A percentile compares a stretch with the other conserved stretches of the same genome.
Evolutionary conservation across 768 basidiomycete genomes (phyloP).

Genomic region (Neoboletus brunneissimus): DNA sequence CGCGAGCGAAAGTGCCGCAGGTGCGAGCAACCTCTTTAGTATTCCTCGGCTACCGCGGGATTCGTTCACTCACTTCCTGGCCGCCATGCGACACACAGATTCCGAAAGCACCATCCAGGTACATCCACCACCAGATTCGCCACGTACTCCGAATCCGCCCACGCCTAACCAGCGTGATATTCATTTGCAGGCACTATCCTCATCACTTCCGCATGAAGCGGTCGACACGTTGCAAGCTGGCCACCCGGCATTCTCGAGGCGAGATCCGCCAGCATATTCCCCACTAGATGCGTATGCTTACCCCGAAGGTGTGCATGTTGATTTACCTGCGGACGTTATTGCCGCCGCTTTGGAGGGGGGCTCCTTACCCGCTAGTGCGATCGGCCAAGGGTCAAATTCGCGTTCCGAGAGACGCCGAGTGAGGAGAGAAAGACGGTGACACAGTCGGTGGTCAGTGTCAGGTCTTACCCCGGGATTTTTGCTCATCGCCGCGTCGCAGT

Average conservation of each 20-base stretch:
- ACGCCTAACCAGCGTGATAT: slow-evolving; percentile 85
- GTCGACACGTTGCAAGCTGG: slow-evolving; percentile 29
- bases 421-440: slow-evolving; percentile 45
- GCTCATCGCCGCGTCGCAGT: slow-evolving; percentile 15
- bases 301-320: slow-evolving; percentile 87
- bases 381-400: slow-evolving; percentile 48
- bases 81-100: slow-evolving; percentile 58
- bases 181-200: slow-evolving; percentile 60
- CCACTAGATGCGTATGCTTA: slow-evolving; percentile 85
- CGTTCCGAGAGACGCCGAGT: slow-evolving; percentile 59
- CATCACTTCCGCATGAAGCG: slow-evolving; percentile 14
- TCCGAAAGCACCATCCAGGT: slow-evolving; percentile 67
- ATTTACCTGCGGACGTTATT: slow-evolving; percentile 90
- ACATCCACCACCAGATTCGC: slow-evolving; percentile 78
- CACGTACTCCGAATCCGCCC: slow-evolving; percentile 73
- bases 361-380: slow-evolving; percentile 54
- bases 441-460: slow-evolving; percentile 17
- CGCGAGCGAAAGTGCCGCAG: slow-evolving; percentile 53
- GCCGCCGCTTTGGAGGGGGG: slow-evolving; percentile 82
- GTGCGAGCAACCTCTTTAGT: slow-evolving; percentile 82
- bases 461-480: neutral
- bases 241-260: slow-evolving; percentile 42
- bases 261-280: slow-evolving; percentile 83
- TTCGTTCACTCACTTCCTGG: slow-evolving; percentile 66
- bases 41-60: slow-evolving; percentile 63